Percentiles rank a stretch among this genome's conserved stretches.
These are phyloP conservation scores for Suillus weaverae DNA, from an alignment of 768 basidiomycete species.

Conservation along the genomic window DNA sequence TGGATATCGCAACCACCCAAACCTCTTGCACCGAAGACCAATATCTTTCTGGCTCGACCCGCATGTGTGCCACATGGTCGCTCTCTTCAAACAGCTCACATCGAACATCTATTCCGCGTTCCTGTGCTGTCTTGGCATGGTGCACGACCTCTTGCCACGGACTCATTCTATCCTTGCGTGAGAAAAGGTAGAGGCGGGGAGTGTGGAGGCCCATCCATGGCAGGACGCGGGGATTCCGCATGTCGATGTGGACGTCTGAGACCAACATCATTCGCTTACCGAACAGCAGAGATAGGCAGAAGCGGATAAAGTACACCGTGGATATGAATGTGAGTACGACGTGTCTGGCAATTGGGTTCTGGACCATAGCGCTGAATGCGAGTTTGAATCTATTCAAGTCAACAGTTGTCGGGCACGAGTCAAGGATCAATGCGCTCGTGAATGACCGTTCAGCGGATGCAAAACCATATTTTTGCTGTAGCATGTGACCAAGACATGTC, in stretches of 20 bases:
- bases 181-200: conserved; percentile 38
- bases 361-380: conserved; percentile 21
- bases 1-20: conserved; percentile 18
- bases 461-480: conserved; percentile 21
- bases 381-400: conserved; percentile 12
- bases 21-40: conserved; percentile 24
- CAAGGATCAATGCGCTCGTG: conserved; percentile 21
- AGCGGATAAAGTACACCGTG: conserved; percentile 10
- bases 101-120: conserved; percentile 24
- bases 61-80: conserved; percentile 37
- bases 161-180: conserved; percentile 29
- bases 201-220: conserved; percentile 33
- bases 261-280: conserved; percentile 13
- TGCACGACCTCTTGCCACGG: conserved; percentile 26
- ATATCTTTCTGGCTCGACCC: conserved; percentile 26
- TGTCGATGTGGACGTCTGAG: conserved; percentile 7
- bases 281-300: conserved; percentile 13
- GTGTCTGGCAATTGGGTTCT: conserved; percentile 20
- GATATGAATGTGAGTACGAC: conserved; percentile 17
- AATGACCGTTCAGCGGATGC: conserved; percentile 3
- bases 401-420: conserved; percentile 21
- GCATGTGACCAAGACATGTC: conserved; percentile 15
- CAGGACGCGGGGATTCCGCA: conserved; percentile 26
- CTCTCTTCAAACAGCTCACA: conserved; percentile 34
- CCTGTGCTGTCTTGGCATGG: conserved; percentile 25